Conservation (phyloP, 768 basidiomycete genomes). For the Leccinum aurantiacum region DNA sequence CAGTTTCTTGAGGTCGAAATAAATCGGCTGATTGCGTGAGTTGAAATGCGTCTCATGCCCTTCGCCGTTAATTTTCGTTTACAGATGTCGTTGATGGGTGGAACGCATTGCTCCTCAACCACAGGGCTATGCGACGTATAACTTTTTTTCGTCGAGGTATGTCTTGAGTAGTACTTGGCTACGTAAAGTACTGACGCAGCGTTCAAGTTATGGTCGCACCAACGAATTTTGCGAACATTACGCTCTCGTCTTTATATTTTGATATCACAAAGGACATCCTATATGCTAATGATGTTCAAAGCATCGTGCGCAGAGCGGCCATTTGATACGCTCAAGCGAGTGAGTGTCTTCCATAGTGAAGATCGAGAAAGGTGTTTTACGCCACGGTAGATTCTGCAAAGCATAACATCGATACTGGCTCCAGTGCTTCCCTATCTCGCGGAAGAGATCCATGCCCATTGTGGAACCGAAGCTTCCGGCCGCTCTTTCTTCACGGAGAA, state of each 20-base stretch:
- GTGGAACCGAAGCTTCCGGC: constrained; percentile 14
- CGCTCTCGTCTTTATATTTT: constrained; percentile 84
- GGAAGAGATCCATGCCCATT: constrained; percentile 70
- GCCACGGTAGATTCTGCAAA: constrained; percentile 54
- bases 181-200: constrained; percentile 1
- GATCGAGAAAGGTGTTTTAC: background rate
- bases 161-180: background rate
- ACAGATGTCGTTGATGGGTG: too few species aligned
- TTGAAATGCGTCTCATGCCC: too few species aligned
- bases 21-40: too few species aligned
- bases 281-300: constrained; percentile 54
- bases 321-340: constrained; percentile 70
- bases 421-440: constrained; percentile 90
- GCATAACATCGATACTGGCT: constrained; percentile 69
- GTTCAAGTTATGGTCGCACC: constrained; percentile 66
- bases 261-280: constrained; percentile 89
- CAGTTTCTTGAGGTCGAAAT: too few species aligned
- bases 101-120: too few species aligned
- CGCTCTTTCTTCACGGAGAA: constrained; percentile 65
- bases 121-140: constrained; percentile 57
- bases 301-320: constrained; percentile 49
- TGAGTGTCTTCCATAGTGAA: constrained; percentile 29
- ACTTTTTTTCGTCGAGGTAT: constrained; percentile 75
- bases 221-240: constrained; percentile 76
- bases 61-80: too few species aligned